phyloP scores from a whole-genome alignment of 2,329 filamentous ascomycete genomes.

The Pseudocercospora cruenta region DNA sequence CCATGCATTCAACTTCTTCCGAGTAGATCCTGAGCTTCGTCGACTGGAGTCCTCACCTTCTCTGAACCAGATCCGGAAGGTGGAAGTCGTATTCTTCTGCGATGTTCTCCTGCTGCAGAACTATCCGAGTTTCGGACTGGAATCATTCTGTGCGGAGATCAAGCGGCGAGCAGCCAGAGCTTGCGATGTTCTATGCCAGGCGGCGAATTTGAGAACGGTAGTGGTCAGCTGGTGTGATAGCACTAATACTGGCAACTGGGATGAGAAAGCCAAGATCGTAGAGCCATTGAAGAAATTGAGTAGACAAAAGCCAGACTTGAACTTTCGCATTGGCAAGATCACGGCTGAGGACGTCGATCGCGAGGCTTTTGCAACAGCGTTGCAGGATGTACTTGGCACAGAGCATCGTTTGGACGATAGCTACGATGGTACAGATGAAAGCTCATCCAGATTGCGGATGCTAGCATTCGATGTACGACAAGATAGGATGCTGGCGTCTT shows the following conservation, averaged over 20 bases:
- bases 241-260: slow-evolving; percentile 31
- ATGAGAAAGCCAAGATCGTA: slow-evolving; percentile 36
- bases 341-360: slow-evolving; percentile 30
- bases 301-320: slow-evolving; percentile 19
- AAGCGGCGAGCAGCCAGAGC: slow-evolving; percentile 32
- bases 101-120: slow-evolving; percentile 36
- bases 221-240: slow-evolving; percentile 40
- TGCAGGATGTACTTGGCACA: slow-evolving; percentile 30
- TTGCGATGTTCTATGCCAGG: slow-evolving; percentile 35
- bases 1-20: slow-evolving; percentile 44
- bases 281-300: slow-evolving; percentile 27
- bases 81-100: slow-evolving; percentile 41
- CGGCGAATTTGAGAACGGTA: slow-evolving; percentile 30
- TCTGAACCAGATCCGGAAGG: slow-evolving; percentile 32
- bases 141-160: slow-evolving; percentile 38
- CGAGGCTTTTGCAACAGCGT: slow-evolving; percentile 26
- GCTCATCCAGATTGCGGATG: slow-evolving; percentile 27
- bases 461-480: slow-evolving; percentile 36
- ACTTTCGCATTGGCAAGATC: slow-evolving; percentile 34
- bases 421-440: slow-evolving; percentile 17
- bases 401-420: slow-evolving; percentile 16
- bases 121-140: slow-evolving; percentile 38
- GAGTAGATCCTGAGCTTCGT: slow-evolving; percentile 38
- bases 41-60: slow-evolving; percentile 29
- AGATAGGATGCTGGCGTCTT: slow-evolving; percentile 22